phyloP scores from a whole-genome alignment of 345 rosid genomes.

The Euphorbia tirucalli region DNA sequence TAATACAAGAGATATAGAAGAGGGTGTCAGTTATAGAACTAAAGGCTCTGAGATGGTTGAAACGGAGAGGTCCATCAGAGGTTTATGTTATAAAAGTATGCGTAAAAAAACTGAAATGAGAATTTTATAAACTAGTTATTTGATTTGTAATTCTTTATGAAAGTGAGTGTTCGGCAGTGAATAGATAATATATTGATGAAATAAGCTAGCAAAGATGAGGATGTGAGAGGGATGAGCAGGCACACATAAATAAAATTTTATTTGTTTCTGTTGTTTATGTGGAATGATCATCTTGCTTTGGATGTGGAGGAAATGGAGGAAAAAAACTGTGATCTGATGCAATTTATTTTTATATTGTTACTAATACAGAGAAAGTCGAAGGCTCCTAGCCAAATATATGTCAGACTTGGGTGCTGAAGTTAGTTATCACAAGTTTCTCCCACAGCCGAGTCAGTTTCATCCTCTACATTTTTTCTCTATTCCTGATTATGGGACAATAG shows the following conservation, averaged over 20 bases:
- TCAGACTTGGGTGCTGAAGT: slow-evolving; percentile 84
- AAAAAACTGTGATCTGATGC: background rate
- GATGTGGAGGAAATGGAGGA: background rate
- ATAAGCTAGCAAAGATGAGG: too few species aligned
- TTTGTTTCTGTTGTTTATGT: slow-evolving; percentile 5
- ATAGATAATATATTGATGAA: too few species aligned
- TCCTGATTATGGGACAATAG: slow-evolving; percentile 39
- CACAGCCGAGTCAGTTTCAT: slow-evolving; percentile 54
- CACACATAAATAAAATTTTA: background rate
- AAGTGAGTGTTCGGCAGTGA: too few species aligned
- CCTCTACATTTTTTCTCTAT: slow-evolving; percentile 79
- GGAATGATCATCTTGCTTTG: background rate
- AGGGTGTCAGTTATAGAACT: too few species aligned
- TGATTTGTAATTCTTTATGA: too few species aligned
- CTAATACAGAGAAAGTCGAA: slow-evolving; percentile 53
- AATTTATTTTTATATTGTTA: slow-evolving; percentile 13
- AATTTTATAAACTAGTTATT: too few species aligned
- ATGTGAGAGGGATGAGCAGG: too few species aligned
- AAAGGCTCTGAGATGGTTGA: too few species aligned
- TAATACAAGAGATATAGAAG: too few species aligned
- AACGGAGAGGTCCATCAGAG: too few species aligned
- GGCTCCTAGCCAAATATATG: slow-evolving; percentile 58
- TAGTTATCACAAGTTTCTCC: slow-evolving; percentile 69
- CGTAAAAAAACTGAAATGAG: too few species aligned
- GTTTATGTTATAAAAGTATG: too few species aligned